A percentile compares a stretch with the other conserved stretches of the same genome.
Conservation (phyloP, 495 filamentous ascomycete genomes). For the Aspergillus coremiiformis region DNA sequence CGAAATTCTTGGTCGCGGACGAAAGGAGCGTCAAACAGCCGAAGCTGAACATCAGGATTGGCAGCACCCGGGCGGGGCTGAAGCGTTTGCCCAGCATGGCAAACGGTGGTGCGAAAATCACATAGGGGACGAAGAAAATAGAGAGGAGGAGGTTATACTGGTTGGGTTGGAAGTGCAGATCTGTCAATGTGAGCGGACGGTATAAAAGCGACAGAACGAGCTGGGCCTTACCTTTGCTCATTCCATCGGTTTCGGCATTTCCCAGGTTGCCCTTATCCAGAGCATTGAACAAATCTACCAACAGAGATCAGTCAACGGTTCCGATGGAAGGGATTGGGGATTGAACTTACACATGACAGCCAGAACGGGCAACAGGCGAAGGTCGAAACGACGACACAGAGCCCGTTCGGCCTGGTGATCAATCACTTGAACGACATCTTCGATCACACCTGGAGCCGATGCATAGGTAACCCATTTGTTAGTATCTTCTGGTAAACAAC, state of each 20-base stretch:
- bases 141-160: slow-evolving; percentile 66
- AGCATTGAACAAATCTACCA: slow-evolving; percentile 53
- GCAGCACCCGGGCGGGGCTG: slow-evolving; percentile 56
- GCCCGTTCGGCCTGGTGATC: slow-evolving; percentile 50
- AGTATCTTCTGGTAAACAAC: slow-evolving; percentile 21
- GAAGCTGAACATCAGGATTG: slow-evolving; percentile 61
- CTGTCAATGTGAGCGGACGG: slow-evolving; percentile 29
- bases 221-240: slow-evolving; percentile 33
- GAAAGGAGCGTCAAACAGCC: slow-evolving; percentile 52
- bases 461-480: slow-evolving; percentile 23
- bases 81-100: slow-evolving; percentile 64
- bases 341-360: slow-evolving; percentile 58
- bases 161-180: slow-evolving; percentile 47
- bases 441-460: slow-evolving; percentile 24
- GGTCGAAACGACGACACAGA: slow-evolving; percentile 58
- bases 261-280: slow-evolving; percentile 63
- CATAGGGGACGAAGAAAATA: slow-evolving; percentile 75
- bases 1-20: slow-evolving; percentile 52
- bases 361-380: slow-evolving; percentile 54
- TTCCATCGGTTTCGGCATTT: slow-evolving; percentile 62
- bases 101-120: slow-evolving; percentile 58
- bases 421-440: slow-evolving; percentile 32
- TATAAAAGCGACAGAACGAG: background rate
- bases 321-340: no score
- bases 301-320: no score